Percentiles rank a stretch among this genome's conserved stretches.
phyloP scores from a whole-genome alignment of 345 rosid species.

The Hypericum perforatum region DNA sequence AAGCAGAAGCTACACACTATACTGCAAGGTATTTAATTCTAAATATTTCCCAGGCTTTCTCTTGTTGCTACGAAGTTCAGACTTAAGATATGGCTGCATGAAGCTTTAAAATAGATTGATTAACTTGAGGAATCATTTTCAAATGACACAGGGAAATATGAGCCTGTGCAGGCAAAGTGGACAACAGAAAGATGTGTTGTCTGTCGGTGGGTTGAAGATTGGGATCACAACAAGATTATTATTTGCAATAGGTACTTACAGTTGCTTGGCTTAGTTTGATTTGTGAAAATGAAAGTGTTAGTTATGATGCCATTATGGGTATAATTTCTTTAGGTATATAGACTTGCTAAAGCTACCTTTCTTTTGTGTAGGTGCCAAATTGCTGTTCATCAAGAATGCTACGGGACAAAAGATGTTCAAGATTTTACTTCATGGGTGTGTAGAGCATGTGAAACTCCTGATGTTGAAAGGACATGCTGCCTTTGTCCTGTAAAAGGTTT shows the following conservation, averaged over 20 bases:
- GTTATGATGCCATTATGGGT: constrained; percentile 4
- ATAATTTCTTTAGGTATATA: constrained; percentile 8
- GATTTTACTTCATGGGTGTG: constrained; percentile 95
- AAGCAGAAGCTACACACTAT: constrained; percentile 49
- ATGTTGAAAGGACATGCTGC: constrained; percentile 68
- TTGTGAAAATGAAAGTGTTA: constrained; percentile 6
- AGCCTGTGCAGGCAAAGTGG: constrained; percentile 75
- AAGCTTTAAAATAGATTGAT: neutral
- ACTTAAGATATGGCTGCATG: neutral
- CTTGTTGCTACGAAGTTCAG: neutral
- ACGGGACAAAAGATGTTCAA: constrained; percentile 59
- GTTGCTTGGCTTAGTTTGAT: neutral
- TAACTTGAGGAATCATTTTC: constrained; percentile 10
- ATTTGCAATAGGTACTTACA: constrained; percentile 75
- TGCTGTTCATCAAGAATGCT: constrained; percentile 98
- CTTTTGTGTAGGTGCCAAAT: constrained; percentile 71
- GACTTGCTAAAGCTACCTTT: neutral
- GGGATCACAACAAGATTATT: constrained; percentile 92
- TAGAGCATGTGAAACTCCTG: constrained; percentile 92
- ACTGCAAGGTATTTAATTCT: constrained; percentile 45
- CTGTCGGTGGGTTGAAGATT: constrained; percentile 99
- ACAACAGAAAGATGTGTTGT: constrained; percentile 95
- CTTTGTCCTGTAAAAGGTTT: constrained; percentile 96
- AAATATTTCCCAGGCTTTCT: neutral
- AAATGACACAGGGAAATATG: constrained; percentile 52